Evolutionary conservation across 176 grass and related monocot species (phyloP).

Genomic region (Oryza punctata): DNA sequence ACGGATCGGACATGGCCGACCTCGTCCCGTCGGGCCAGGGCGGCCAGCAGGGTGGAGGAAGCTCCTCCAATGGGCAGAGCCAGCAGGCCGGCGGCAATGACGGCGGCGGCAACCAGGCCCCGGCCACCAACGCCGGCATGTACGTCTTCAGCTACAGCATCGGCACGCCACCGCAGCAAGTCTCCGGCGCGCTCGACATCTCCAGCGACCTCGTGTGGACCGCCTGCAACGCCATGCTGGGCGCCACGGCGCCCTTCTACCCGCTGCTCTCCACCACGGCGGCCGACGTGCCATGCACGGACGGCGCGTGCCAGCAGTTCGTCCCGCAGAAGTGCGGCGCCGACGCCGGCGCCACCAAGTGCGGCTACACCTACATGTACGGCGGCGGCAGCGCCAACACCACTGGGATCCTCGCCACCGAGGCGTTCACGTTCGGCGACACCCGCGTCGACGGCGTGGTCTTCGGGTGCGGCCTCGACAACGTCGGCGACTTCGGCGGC

Average conservation of each 20-base stretch:
- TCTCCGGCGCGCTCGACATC: constrained; percentile 11
- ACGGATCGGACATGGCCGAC: constrained; percentile 22
- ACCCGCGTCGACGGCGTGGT: background rate
- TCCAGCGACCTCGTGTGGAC: constrained; percentile 27
- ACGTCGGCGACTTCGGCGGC: background rate
- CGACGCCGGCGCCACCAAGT: background rate
- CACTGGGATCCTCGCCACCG: background rate
- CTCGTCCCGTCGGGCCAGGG: background rate
- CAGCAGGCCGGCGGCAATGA: too few species aligned
- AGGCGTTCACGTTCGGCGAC: background rate
- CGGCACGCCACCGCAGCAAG: background rate
- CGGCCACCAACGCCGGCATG: constrained; percentile 19
- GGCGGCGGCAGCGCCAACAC: background rate
- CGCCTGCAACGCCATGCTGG: background rate
- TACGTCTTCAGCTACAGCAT: background rate
- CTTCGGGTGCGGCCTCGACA: background rate
- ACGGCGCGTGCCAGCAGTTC: background rate
- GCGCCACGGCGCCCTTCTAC: background rate
- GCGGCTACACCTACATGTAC: background rate
- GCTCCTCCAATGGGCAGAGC: background rate
- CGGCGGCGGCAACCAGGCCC: background rate
- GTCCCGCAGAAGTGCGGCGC: background rate
- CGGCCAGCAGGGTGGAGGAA: background rate
- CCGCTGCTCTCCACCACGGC: background rate
- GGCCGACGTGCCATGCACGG: background rate